Conservation (phyloP, 2,329 filamentous ascomycete species). For the Paraconiothyrium brasiliense region DNA sequence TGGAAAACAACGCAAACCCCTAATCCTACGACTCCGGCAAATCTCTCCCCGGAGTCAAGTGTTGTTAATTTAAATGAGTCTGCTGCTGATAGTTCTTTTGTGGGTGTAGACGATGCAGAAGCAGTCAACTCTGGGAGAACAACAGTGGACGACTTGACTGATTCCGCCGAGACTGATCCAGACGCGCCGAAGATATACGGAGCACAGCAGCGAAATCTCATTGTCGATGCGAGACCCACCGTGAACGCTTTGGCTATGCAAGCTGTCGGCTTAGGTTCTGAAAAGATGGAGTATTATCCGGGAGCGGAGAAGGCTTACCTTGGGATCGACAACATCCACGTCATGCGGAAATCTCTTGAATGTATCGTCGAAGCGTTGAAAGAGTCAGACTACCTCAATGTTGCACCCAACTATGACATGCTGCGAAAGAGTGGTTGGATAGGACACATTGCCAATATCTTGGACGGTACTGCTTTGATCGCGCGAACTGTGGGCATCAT, state of each 20-base stretch:
- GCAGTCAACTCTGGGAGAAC: conserved; percentile 25
- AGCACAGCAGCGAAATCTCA: conserved; percentile 91
- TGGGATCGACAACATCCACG: conserved; percentile 97
- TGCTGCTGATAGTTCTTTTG: conserved; percentile 47
- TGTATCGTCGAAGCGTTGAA: conserved; percentile 90
- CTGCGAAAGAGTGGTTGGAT: conserved; percentile 89
- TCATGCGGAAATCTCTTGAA: conserved; percentile 91
- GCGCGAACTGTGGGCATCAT: conserved; percentile 88
- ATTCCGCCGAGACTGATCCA: conserved; percentile 48
- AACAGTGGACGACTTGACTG: conserved; percentile 39
- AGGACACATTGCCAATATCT: conserved; percentile 83
- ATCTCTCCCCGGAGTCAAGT: conserved; percentile 44
- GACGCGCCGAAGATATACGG: conserved; percentile 72
- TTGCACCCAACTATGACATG: conserved; percentile 82
- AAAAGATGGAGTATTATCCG: conserved; percentile 98
- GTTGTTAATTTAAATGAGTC: conserved; percentile 43
- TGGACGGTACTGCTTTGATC: conserved; percentile 86
- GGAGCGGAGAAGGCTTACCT: conserved; percentile 91
- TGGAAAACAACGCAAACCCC: conserved; percentile 41
- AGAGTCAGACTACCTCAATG: conserved; percentile 85
- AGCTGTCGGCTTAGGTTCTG: conserved; percentile 88
- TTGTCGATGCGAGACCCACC: conserved; percentile 92
- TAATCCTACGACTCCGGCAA: conserved; percentile 34
- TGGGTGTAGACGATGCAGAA: conserved; percentile 41
- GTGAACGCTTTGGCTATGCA: conserved; percentile 97